A percentile compares a stretch with the other conserved stretches of the same genome.
Conservation (phyloP, 1,284 basidiomycete species). For the Microbotryum saponariae region DNA sequence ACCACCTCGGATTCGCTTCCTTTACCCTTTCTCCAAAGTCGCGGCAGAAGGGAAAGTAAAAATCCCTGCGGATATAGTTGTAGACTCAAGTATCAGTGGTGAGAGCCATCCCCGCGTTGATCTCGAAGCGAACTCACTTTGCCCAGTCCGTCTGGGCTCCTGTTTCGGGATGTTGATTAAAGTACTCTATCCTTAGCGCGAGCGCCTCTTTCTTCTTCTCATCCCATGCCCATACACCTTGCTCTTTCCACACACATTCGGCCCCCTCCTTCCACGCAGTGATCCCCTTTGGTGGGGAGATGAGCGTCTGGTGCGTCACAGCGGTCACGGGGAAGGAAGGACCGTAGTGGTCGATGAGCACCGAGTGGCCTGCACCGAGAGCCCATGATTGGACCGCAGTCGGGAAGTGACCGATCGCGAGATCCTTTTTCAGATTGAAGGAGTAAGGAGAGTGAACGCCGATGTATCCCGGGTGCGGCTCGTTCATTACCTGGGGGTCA, state of each 20-base stretch:
- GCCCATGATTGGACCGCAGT: slow-evolving; percentile 48
- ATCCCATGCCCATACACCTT: slow-evolving; percentile 92
- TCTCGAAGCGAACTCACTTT: slow-evolving; percentile 8
- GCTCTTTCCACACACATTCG: slow-evolving; percentile 75
- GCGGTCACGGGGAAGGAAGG: slow-evolving; percentile 81
- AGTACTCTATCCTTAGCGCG: slow-evolving; percentile 78
- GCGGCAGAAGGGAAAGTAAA: slow-evolving; percentile 71
- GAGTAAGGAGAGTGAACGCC: slow-evolving; percentile 69
- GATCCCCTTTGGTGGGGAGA: slow-evolving; percentile 40
- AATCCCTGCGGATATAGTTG: slow-evolving; percentile 44
- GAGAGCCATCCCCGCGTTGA: neutral
- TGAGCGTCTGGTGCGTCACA: slow-evolving; percentile 43
- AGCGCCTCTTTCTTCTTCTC: slow-evolving; percentile 58
- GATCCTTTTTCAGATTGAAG: slow-evolving; percentile 89
- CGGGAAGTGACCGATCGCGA: slow-evolving; percentile 69
- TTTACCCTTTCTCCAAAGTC: slow-evolving; percentile 62
- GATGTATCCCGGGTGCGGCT: slow-evolving; percentile 90
- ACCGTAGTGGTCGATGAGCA: slow-evolving; percentile 62
- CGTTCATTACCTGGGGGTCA: slow-evolving; percentile 58
- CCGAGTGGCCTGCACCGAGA: slow-evolving; percentile 69
- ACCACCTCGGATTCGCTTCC: slow-evolving; percentile 42
- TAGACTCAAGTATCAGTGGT: no score
- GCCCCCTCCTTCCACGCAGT: slow-evolving; percentile 58
- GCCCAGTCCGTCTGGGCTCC: slow-evolving; percentile 37
- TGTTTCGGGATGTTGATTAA: slow-evolving; percentile 58